A percentile compares a stretch with the other conserved stretches of the same genome.
phyloP scores from a whole-genome alignment of 306 rosid genomes.

The Luffa aegyptiaca region DNA sequence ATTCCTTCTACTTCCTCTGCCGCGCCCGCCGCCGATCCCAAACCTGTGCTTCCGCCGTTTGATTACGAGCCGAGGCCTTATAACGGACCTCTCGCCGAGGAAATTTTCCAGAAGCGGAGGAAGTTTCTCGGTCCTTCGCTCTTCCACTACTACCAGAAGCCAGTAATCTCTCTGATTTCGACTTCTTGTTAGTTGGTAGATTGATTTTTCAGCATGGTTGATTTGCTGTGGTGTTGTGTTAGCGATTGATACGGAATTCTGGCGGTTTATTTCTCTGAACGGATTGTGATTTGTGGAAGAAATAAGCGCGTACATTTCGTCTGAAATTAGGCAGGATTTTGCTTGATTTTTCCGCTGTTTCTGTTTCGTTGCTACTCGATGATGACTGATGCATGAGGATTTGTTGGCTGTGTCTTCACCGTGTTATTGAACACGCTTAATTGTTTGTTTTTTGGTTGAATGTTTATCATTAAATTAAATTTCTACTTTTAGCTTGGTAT shows the following conservation, averaged over 20 bases:
- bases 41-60: constrained; percentile 54
- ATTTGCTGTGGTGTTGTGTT: not conserved
- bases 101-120: constrained; percentile 62
- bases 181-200: not conserved
- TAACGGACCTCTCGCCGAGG: constrained; percentile 53
- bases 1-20: constrained; percentile 11
- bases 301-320: not conserved
- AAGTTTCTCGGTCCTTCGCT: constrained; percentile 81
- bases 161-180: constrained; percentile 32
- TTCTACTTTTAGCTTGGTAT: not conserved
- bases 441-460: not conserved
- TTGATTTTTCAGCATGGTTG: not conserved
- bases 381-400: not conserved
- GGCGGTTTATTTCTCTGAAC: not conserved
- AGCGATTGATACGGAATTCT: not conserved
- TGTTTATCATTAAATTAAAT: not conserved
- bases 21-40: not conserved
- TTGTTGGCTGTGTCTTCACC: not conserved
- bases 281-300: not conserved
- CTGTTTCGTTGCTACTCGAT: not conserved
- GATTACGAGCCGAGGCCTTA: constrained; percentile 55
- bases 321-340: not conserved
- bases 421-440: not conserved
- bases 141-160: constrained; percentile 71
- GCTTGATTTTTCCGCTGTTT: not conserved